Evolutionary conservation across 148 eudicot genomes (phyloP), one percentile per base, ranked within the genome.

Genomic region (Pouteria glomerata): DNA sequence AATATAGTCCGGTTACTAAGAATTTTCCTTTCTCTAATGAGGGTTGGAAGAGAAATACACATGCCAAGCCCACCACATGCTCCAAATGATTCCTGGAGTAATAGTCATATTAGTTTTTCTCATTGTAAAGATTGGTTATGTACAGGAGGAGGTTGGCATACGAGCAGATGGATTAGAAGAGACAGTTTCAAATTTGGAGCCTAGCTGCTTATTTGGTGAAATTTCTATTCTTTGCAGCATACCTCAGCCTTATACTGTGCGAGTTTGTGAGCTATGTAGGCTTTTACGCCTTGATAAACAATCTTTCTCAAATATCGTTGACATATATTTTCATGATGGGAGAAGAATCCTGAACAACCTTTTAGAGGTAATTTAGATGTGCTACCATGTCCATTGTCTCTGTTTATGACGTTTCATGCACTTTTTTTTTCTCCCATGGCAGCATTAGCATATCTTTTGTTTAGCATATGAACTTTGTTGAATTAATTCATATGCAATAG

Each of bases 251-350:
- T 85, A 79, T 69, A 85, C 96, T 3, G 88, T 95, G 58, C 87
- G 92, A 24, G 99, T 92, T 35, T 73, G 83, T 51, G 88, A 92
- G 59, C 82, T 95, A 18, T 89, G 97, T 75, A 82, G 92, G 62
- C 89, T 95, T 79, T 79, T 95, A 65, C 90, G 97, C 24, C 79
- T 95, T 59, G 99, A 95, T 84, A 95, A 88, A 73, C 93, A 95
- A 75, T 80, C 97, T 31, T 84, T 95, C 41, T 76, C 90, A 64
- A 85, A 88, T 79, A 86, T 95, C 35, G 82, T 95, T 57, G 96
- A 95, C 60, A 88, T 91, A 67, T 95, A 75, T 80, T 91, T 95
- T 77, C 86, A 85, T 76, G 97, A 91, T 68, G 97, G 97, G 26
- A 78, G 89, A 61, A 88, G 68, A 74, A 84, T 95, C 51, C 76